Percentiles rank a stretch among this genome's conserved stretches.
Evolutionary conservation across 805 yeast genomes (phyloP).

Genomic region (Cyberlindnera saturnus): DNA sequence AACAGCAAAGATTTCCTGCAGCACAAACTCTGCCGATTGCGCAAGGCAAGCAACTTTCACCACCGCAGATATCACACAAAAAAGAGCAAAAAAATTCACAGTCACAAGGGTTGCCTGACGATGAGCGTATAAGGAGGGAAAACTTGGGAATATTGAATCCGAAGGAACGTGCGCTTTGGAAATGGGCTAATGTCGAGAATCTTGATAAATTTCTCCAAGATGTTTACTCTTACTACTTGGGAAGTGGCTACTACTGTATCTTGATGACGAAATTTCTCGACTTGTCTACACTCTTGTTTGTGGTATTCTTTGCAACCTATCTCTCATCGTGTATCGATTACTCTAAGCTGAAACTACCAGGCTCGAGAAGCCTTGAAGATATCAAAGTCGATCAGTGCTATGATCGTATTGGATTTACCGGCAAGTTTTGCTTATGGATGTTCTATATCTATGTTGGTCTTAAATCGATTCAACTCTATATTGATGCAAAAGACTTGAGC

Average conservation of each 20-base stretch:
- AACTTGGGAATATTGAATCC: slow-evolving; percentile 44
- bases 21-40: not conserved
- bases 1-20: not conserved
- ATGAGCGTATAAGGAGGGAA: slow-evolving; percentile 22
- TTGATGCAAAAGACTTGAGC: slow-evolving; percentile 58
- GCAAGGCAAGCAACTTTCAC: not conserved
- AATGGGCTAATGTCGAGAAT: slow-evolving; percentile 95
- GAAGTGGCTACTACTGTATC: slow-evolving; percentile 82
- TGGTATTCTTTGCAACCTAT: slow-evolving; percentile 72
- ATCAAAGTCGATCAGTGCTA: slow-evolving; percentile 33
- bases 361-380: slow-evolving; percentile 23
- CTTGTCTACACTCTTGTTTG: slow-evolving; percentile 69
- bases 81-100: not conserved
- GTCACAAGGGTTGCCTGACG: slow-evolving; percentile 6
- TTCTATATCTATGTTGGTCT: slow-evolving; percentile 49
- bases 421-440: slow-evolving; percentile 58
- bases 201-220: slow-evolving; percentile 82
- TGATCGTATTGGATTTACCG: slow-evolving; percentile 39
- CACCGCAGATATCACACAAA: slow-evolving; percentile 2
- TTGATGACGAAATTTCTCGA: slow-evolving; percentile 59
- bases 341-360: slow-evolving; percentile 33
- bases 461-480: slow-evolving; percentile 48
- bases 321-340: slow-evolving; percentile 79
- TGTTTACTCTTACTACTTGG: slow-evolving; percentile 76
- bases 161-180: slow-evolving; percentile 79